A percentile compares a stretch with the other conserved stretches of the same genome.
These are phyloP conservation scores for Triticum aestivum DNA, from an alignment of 176 grass and related monocot species.

Conservation along the genomic window DNA sequence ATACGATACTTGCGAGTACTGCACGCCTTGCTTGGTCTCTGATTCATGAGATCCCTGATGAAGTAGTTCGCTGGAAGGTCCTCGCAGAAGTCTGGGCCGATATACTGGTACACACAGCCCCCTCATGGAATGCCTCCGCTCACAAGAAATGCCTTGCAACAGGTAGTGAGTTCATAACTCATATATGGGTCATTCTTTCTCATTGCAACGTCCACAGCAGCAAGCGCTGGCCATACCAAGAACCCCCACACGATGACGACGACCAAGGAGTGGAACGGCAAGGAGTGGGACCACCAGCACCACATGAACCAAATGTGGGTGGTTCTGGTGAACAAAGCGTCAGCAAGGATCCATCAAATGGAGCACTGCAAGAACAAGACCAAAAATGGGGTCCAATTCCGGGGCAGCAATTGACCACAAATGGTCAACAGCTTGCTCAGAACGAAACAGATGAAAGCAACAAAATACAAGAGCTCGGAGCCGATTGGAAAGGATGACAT, in stretches of 20 bases:
- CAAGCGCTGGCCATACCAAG: background rate
- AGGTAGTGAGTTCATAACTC: background rate
- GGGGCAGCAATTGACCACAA: no score
- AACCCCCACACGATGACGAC: background rate
- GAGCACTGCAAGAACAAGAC: background rate
- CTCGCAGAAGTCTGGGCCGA: background rate
- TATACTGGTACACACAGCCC: background rate
- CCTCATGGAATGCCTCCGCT: background rate
- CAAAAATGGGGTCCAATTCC: no score
- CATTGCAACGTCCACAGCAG: background rate
- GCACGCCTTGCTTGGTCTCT: background rate
- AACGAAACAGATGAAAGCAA: no score
- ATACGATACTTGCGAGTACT: background rate
- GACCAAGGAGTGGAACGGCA: no score
- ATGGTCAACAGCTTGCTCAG: no score
- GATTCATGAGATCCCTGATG: background rate
- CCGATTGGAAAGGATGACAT: no score
- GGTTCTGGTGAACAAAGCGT: no score
- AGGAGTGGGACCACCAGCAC: no score
- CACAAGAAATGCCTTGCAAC: constrained; percentile 18
- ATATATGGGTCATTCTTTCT: constrained; percentile 5
- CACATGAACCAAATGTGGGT: no score
- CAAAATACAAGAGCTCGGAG: no score
- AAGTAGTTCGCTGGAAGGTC: background rate
- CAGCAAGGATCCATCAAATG: no score